These are phyloP conservation scores for Anisodus acutangulus DNA, from an alignment of 257 asterid species.

Conservation along the genomic window DNA sequence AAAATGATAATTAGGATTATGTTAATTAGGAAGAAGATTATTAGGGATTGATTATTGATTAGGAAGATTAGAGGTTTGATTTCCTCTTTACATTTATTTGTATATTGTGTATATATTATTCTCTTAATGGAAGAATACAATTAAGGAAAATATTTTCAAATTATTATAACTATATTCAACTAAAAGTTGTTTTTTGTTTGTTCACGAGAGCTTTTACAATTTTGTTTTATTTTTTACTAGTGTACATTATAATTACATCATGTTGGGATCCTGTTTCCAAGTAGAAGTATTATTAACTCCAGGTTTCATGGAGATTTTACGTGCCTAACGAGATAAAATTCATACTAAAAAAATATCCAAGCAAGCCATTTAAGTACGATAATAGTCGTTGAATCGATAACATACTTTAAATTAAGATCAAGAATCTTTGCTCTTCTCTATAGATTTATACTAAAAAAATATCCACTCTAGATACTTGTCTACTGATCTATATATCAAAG, in stretches of 20 bases:
- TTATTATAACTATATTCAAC: background rate
- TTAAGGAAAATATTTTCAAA: too few species aligned
- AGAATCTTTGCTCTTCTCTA: background rate
- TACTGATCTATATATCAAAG: background rate
- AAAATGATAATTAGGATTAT: too few species aligned
- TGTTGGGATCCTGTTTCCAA: background rate
- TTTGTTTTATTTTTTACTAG: too few species aligned
- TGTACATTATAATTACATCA: background rate
- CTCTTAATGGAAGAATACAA: too few species aligned
- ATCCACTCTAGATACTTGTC: background rate
- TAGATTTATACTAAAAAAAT: background rate
- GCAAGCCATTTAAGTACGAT: background rate
- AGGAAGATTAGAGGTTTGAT: too few species aligned
- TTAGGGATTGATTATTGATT: too few species aligned
- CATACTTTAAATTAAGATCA: background rate
- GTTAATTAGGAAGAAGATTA: too few species aligned
- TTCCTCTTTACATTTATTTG: too few species aligned
- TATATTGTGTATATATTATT: background rate
- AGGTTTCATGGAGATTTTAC: background rate
- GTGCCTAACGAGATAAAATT: background rate
- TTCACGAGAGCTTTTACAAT: background rate
- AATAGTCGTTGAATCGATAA: background rate
- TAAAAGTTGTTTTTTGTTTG: conserved; percentile 5
- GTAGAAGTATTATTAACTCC: background rate
- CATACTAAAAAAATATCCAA: background rate